Evolutionary conservation across 148 eudicot genomes (phyloP), one percentile per base, ranked within the genome.

Genomic region (Rheum nobile): DNA sequence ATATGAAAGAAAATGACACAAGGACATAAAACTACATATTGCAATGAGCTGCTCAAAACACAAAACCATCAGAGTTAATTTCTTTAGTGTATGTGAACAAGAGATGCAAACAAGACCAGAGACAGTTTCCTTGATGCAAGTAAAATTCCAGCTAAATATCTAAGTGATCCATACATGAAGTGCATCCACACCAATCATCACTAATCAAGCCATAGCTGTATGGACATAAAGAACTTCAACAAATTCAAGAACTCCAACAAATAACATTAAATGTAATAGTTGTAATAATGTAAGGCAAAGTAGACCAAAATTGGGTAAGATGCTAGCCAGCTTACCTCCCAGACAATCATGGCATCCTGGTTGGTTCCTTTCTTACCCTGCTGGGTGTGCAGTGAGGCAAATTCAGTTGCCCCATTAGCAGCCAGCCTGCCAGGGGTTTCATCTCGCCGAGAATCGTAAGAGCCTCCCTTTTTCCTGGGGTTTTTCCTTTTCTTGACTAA

Each of bases 321-420:
- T 21, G 29, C 31, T 43, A 71, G 50, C 16, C 41, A 71, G 73
- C 82, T 43, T 74, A 93, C 98, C 98, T 93, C 97, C 98, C 98
- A 94, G 76, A 94, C 96, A 82, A 94, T 72, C 98, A 94, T 94
- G 71, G 98, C 98, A 94, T 94, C 98, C 84, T 94, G 98, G 79
- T 91, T 94, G 72, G 93, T 87, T 50, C 98, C 98, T 84, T 94
- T 94, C 81, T 71, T 91, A 71, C 98, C 98, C 83, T 94, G 97
- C 77, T 91, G 97, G 12, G 96, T 89, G 76, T 80, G 87, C 76
- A 94, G 77, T 2, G 91, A 91, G 61, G 98, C 98, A 26, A 77
- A 85, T 8, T 89, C 90, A 73, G 82, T 87, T 0, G 93, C 84
- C 34, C 98, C 98, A 75, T 94, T 94, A 55, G 82, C 67, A 79